Percentiles rank a stretch among this genome's conserved stretches.
These are phyloP conservation scores for Russula sp. DNA, from an alignment of 768 basidiomycete genomes.

Conservation along the genomic window DNA sequence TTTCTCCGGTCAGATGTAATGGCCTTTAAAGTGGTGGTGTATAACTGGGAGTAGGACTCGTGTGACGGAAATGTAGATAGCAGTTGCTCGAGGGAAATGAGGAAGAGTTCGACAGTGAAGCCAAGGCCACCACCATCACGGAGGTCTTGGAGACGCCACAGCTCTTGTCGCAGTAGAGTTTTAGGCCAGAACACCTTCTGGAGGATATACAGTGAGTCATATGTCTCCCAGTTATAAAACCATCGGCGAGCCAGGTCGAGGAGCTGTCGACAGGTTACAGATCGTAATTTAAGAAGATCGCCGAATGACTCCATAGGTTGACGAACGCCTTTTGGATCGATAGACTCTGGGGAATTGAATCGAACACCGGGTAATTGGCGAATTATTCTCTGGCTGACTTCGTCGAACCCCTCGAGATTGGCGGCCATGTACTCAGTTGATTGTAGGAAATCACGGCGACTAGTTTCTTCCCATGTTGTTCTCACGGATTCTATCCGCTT, in stretches of 20 bases:
- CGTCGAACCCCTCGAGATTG: neutral
- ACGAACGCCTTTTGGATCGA: neutral
- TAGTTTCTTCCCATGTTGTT: no score
- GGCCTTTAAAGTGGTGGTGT: constrained; percentile 1
- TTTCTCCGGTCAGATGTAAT: constrained; percentile 18
- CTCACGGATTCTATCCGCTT: no score
- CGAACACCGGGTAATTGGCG: neutral
- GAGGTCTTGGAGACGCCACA: constrained; percentile 5
- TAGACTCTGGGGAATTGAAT: neutral
- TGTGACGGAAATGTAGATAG: neutral
- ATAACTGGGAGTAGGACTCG: neutral
- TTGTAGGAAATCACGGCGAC: no score
- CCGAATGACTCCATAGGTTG: neutral
- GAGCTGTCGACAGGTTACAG: neutral
- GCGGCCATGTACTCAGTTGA: neutral
- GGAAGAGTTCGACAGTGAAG: constrained; percentile 14
- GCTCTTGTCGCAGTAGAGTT: neutral
- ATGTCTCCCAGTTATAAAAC: no score
- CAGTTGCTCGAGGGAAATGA: constrained; percentile 1
- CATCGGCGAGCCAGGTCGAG: no score
- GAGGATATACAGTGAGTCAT: no score
- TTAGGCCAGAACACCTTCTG: neutral
- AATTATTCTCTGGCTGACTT: neutral
- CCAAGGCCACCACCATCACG: constrained; percentile 12
- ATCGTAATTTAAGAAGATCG: neutral